Conservation (phyloP, 2,329 filamentous ascomycete genomes). For the Fusarium solani-melongenae region DNA sequence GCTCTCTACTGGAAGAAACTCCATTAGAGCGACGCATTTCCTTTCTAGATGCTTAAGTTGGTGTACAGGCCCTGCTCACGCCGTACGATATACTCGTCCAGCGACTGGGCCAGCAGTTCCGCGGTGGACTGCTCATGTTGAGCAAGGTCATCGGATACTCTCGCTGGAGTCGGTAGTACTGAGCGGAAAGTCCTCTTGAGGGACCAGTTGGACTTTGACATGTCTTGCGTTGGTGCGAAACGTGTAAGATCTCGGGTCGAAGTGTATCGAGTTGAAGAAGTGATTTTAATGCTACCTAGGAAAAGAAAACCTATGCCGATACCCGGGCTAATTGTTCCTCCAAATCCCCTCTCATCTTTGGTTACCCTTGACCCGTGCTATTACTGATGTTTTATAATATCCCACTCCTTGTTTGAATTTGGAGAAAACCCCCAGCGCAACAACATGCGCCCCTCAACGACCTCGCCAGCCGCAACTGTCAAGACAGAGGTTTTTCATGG, state of each 20-base stretch:
- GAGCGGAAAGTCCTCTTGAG: background rate
- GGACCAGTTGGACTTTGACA: background rate
- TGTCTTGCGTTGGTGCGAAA: background rate
- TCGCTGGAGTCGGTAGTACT: background rate
- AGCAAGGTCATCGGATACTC: background rate
- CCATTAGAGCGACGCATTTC: background rate
- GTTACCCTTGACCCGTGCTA: too few species aligned
- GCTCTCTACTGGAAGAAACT: constrained; percentile 37
- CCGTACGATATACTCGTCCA: background rate
- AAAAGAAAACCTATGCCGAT: too few species aligned
- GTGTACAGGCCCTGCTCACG: background rate
- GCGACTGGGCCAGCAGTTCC: background rate
- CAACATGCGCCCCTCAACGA: background rate
- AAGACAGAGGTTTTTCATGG: background rate
- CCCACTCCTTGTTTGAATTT: background rate
- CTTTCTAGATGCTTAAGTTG: background rate
- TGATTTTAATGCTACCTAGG: background rate
- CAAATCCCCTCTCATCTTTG: too few species aligned
- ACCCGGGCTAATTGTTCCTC: too few species aligned
- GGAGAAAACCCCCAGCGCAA: background rate
- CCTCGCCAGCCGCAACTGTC: background rate
- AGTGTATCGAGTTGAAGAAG: background rate
- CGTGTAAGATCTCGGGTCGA: background rate
- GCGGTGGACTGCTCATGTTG: background rate
- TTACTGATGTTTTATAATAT: background rate